phyloP scores from a whole-genome alignment of 805 yeast genomes.

The Saccharomycopsis sp. region DNA sequence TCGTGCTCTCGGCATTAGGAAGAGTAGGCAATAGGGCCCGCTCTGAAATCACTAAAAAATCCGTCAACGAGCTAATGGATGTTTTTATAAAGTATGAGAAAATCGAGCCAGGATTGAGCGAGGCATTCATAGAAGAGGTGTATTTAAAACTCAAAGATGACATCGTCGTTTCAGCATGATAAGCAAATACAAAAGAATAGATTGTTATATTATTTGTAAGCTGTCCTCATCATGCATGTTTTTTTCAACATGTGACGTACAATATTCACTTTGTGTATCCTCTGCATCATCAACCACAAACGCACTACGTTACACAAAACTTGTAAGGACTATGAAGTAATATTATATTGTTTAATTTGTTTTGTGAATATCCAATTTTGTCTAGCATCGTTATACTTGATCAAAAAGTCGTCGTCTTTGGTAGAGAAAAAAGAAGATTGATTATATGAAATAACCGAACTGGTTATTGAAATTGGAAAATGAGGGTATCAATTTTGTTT shows the following conservation, averaged over 20 bases:
- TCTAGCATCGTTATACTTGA: background rate
- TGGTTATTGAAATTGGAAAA: background rate
- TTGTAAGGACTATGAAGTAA: background rate
- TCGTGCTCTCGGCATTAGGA: constrained; percentile 39
- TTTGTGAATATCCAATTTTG: background rate
- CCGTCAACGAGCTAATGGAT: constrained; percentile 39
- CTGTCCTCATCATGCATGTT: background rate
- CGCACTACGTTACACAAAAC: background rate
- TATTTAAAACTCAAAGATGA: constrained; percentile 25
- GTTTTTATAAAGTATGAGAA: constrained; percentile 41
- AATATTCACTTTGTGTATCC: constrained; percentile 17
- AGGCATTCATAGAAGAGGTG: constrained; percentile 62
- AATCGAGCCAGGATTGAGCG: constrained; percentile 55
- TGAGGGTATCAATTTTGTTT: background rate
- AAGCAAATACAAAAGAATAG: background rate
- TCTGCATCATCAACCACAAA: constrained; percentile 18
- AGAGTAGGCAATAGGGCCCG: constrained; percentile 48
- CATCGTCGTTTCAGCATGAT: background rate
- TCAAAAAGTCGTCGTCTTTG: background rate
- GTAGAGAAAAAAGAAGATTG: background rate
- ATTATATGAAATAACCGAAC: background rate
- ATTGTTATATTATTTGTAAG: background rate
- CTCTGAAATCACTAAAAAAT: constrained; percentile 38
- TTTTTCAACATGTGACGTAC: constrained; percentile 1
- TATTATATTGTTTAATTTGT: background rate